Conservation (phyloP, 495 filamentous ascomycete species). For the Aspergillus homomorphus region DNA sequence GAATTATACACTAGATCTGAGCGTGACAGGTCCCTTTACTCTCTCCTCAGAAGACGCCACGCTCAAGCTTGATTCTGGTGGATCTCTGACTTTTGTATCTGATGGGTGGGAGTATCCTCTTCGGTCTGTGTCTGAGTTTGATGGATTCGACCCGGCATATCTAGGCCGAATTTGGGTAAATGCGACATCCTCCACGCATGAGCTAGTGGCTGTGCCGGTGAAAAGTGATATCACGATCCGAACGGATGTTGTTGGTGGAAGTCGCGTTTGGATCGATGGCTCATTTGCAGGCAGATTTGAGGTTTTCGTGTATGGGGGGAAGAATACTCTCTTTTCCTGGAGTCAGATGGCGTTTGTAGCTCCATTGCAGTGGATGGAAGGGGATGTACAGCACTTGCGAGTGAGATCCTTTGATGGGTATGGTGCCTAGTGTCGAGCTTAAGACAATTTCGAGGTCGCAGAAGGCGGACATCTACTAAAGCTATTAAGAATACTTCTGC, state of each 20-base stretch:
- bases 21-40: slow-evolving; percentile 38
- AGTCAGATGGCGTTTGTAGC: slow-evolving; percentile 59
- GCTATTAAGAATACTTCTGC: too few species aligned
- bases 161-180: slow-evolving; percentile 35
- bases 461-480: too few species aligned
- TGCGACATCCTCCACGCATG: slow-evolving; percentile 26
- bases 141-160: slow-evolving; percentile 26
- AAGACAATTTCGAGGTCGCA: too few species aligned
- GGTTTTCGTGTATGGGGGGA: slow-evolving; percentile 52
- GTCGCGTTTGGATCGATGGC: slow-evolving; percentile 46
- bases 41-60: slow-evolving; percentile 36
- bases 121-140: slow-evolving; percentile 32
- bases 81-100: slow-evolving; percentile 38
- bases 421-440: background rate
- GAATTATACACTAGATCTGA: slow-evolving; percentile 46
- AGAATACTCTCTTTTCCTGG: slow-evolving; percentile 50
- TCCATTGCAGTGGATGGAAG: slow-evolving; percentile 33
- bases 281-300: slow-evolving; percentile 49
- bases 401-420: background rate
- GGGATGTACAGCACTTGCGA: background rate
- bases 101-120: slow-evolving; percentile 54
- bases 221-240: slow-evolving; percentile 28
- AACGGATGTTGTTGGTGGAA: slow-evolving; percentile 40
- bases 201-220: slow-evolving; percentile 20
- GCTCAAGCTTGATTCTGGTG: slow-evolving; percentile 28